Percentiles rank a stretch among this genome's conserved stretches.
Evolutionary conservation across 192 early-diverging fungal genomes (phyloP).

Genomic region (Backusella tarrabulga): DNA sequence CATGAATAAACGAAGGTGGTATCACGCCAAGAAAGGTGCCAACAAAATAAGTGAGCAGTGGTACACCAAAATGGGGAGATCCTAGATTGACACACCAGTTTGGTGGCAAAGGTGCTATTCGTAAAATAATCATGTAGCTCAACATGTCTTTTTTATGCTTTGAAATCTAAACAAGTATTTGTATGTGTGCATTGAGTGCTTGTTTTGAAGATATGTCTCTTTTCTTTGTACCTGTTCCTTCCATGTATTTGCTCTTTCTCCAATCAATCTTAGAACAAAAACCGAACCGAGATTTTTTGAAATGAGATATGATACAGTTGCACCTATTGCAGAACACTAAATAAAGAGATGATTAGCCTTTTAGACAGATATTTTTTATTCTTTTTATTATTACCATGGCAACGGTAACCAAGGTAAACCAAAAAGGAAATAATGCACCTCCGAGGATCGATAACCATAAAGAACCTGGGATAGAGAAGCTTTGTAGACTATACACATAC

Average conservation of each 20-base stretch:
- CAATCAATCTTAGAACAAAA: constrained; percentile 45
- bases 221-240: constrained; percentile 42
- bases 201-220: neutral
- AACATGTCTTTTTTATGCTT: constrained; percentile 53
- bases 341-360: constrained; percentile 4
- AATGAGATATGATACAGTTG: constrained; percentile 51
- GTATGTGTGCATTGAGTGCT: neutral
- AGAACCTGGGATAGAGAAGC: constrained; percentile 60
- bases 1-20: constrained; percentile 51
- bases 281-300: constrained; percentile 48
- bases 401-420: constrained; percentile 47
- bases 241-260: constrained; percentile 43
- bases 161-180: constrained; percentile 14
- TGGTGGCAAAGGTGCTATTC: constrained; percentile 57
- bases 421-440: constrained; percentile 56
- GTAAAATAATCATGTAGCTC: constrained; percentile 57
- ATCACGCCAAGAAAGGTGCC: constrained; percentile 57
- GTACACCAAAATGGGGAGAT: constrained; percentile 55
- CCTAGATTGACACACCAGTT: constrained; percentile 62
- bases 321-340: constrained; percentile 51
- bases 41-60: constrained; percentile 46
- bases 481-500: constrained; percentile 44
- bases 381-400: constrained; percentile 34
- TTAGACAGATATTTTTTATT: neutral
- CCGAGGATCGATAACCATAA: constrained; percentile 63